Conservation (phyloP, 1,284 basidiomycete genomes). For the Rugiboletus extremiorientalis region DNA sequence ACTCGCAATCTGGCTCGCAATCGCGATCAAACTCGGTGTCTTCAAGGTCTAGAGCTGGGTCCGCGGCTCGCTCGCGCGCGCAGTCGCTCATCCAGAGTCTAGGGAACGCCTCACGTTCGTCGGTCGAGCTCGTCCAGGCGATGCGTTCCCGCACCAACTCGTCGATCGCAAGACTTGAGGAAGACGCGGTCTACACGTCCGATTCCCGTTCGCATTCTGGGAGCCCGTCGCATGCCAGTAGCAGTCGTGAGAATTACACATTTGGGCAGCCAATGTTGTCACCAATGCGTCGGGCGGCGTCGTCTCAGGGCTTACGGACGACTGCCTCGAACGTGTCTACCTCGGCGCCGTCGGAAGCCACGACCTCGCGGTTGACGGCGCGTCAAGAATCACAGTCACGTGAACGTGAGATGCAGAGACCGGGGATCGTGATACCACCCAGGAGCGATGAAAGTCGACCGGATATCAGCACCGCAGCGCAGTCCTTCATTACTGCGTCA, state of each 20-base stretch:
- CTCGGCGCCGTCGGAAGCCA: constrained; percentile 26
- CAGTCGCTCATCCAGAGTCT: constrained; percentile 65
- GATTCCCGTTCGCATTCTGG: constrained; percentile 50
- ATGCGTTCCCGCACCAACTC: constrained; percentile 52
- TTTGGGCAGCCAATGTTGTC: constrained; percentile 57
- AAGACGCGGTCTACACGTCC: constrained; percentile 45
- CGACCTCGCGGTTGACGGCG: constrained; percentile 23
- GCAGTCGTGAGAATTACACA: constrained; percentile 65
- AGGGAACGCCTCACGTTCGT: constrained; percentile 59
- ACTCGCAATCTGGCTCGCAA: constrained; percentile 30
- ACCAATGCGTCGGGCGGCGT: constrained; percentile 20
- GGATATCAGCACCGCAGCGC: constrained; percentile 65
- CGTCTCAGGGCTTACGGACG: constrained; percentile 22
- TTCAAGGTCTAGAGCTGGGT: constrained; percentile 51
- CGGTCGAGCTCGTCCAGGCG: constrained; percentile 54
- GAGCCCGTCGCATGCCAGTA: constrained; percentile 44
- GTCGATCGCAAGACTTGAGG: constrained; percentile 59
- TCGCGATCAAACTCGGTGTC: constrained; percentile 39
- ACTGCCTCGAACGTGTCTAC: constrained; percentile 21
- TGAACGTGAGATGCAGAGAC: constrained; percentile 13
- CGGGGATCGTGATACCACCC: constrained; percentile 13
- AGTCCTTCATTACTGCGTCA: constrained; percentile 65
- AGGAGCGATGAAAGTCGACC: constrained; percentile 41
- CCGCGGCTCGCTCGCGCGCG: constrained; percentile 52
- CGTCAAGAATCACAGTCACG: constrained; percentile 14